Evolutionary conservation across 768 basidiomycete genomes (phyloP).

Genomic region (Arthromyces matolae): DNA sequence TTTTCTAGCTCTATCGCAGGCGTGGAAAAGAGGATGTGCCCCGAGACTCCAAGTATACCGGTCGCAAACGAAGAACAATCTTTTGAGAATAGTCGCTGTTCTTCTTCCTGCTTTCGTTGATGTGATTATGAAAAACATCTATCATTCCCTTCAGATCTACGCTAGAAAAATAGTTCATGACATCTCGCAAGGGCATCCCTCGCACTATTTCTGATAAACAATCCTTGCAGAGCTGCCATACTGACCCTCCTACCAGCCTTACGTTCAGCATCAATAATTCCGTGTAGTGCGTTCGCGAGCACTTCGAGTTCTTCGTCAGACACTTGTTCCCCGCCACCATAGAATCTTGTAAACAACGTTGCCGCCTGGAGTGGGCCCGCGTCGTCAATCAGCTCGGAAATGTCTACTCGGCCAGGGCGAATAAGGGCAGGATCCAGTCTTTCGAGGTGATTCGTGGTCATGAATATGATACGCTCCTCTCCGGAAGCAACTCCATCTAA

Average conservation of each 20-base stretch:
- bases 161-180: slow-evolving; percentile 39
- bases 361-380: slow-evolving; percentile 79
- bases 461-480: slow-evolving; percentile 96
- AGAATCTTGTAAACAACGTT: slow-evolving; percentile 80
- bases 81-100: slow-evolving; percentile 50
- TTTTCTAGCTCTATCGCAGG: slow-evolving; percentile 67
- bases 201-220: slow-evolving; percentile 79
- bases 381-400: slow-evolving; percentile 80
- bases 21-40: slow-evolving; percentile 86
- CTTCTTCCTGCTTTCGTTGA: slow-evolving; percentile 3
- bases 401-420: slow-evolving; percentile 92
- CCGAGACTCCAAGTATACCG: slow-evolving; percentile 84
- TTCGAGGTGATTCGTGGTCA: slow-evolving; percentile 97
- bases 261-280: slow-evolving; percentile 52
- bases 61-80: slow-evolving; percentile 75
- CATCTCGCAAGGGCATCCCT: slow-evolving; percentile 51
- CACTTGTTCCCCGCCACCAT: slow-evolving; percentile 46
- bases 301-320: slow-evolving; percentile 33
- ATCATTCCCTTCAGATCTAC: slow-evolving; percentile 17
- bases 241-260: slow-evolving; percentile 60
- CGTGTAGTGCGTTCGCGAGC: slow-evolving; percentile 51
- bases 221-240: slow-evolving; percentile 95
- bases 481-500: slow-evolving; percentile 97
- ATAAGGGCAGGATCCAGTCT: slow-evolving; percentile 91
- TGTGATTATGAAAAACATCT: no score